Base-by-base conservation (phyloP, 768 basidiomycete genomes). In the Kockovaella imperatae region DNA sequence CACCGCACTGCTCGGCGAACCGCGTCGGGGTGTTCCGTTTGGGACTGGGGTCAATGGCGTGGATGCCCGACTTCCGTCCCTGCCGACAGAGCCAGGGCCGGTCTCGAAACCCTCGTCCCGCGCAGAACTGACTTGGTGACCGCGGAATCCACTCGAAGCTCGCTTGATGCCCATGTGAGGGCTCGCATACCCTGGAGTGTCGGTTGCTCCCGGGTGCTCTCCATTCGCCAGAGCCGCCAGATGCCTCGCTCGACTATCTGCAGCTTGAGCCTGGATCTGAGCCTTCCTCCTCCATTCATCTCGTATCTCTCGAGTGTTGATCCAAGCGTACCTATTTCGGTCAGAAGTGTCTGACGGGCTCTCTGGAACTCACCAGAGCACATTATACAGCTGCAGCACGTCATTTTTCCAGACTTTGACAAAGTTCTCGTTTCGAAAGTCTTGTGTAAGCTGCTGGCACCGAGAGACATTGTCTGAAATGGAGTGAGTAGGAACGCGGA, bases 381-480 rank as follows among this genome's bases (percentile, higher is more conserved):
- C 89, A 49, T 83, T 86, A 49, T 84, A 77, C 53, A 95, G 76
- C 73, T 91, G 87, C 59, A 96, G 75, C 4, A 93, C 86, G 64
- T 96, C 91, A 67, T 88, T 84, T 71, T 91, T 90, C 91, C 91
- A 96, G 35, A 78, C 83, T 76, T 81, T 81, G 42, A 79, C 79
- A 68, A 83, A 81, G 64, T 93, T 93, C 73, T 91, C 86, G 65
- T 83, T 81, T 50, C 90, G 78, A 73, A 95, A 95, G 73, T 96
- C 90, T 57, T 77, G 76, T 52, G 86, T 90, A 47, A 96, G 77
- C 68, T 77, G 76, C 71, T 86, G 86, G 70, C 91, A 96, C 28
- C 87, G 79, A 40, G 74, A 75, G 31, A 96, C 82, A 67, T 93
- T 95, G 74, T 95, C 87, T 35, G 31, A 24, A n/a, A 23, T 2